Evolutionary conservation across 805 yeast genomes (phyloP), one percentile per base, ranked within the genome.

Genomic region (Monosporozyma siamensis): DNA sequence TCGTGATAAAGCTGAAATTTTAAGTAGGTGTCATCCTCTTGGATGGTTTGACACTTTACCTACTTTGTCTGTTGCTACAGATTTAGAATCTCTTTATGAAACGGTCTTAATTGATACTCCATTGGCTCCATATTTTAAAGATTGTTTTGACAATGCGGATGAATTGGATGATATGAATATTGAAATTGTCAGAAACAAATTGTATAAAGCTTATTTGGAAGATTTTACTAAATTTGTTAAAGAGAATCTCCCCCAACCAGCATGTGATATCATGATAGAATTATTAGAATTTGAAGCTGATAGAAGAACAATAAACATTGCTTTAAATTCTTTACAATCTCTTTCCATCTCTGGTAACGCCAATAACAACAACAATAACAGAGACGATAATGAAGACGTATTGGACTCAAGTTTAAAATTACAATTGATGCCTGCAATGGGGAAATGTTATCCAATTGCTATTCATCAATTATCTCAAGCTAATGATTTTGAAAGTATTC

Each of bases 11-110:
- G 66, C 78, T 34, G 98, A 92, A 58, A 82, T 94, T 41, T 72
- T 92, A 56, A 78, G 79, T 45, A 80, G 96, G 60, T 88, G 96
- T 62, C 95, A 92, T 61, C 98, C 98, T 0, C 71, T 92, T 53
- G 99, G 99, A 36, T 89, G 97, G 96, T 92, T 92, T 58, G 98
- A 92, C 54, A 90, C 97, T 6, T 75, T 92, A 52, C 98, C 98
- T 27, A 90, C 97, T 0, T 72, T 92, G 45, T 77, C 92, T 12
- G 92, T 90, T 39, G 97, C 97, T 38, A 87, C 96, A 2, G 97
- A 90, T 64, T 78, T 90, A 44, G 95, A 88, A 55, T 78, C 92
- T n/a, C 72, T 92, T 54, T 92, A 90, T 67, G 82, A 82, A 55
- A 84, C 94, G 1, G 98, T 92, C 11, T 70, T 92, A 45, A 82